These are phyloP conservation scores for Botrytis fragariae DNA, from an alignment of 2,329 filamentous ascomycete species.

Conservation along the genomic window DNA sequence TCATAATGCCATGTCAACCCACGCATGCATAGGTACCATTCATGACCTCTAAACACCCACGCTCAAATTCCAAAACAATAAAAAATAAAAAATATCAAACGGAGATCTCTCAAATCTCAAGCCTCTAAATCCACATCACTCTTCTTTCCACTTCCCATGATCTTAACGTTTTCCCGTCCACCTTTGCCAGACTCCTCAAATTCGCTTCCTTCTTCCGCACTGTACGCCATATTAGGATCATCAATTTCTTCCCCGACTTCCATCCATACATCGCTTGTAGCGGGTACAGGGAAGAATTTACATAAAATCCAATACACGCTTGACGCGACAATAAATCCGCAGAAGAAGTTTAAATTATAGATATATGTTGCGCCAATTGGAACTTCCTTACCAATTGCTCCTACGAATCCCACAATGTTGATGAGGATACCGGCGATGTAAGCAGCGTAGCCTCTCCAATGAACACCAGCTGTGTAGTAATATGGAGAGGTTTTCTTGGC, in stretches of 20 bases:
- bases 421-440: constrained; percentile 82
- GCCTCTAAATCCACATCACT: constrained; percentile 10
- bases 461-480: constrained; percentile 69
- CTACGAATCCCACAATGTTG: constrained; percentile 89
- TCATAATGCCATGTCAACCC: neutral
- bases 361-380: constrained; percentile 79
- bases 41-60: neutral
- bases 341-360: constrained; percentile 90
- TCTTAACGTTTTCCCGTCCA: neutral
- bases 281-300: constrained; percentile 68
- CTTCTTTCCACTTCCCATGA: neutral
- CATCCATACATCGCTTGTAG: constrained; percentile 72
- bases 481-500: constrained; percentile 66
- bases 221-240: constrained; percentile 40
- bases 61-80: neutral
- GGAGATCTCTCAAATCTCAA: neutral
- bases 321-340: constrained; percentile 71
- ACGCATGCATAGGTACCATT: neutral
- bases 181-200: neutral
- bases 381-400: constrained; percentile 69
- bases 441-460: constrained; percentile 80
- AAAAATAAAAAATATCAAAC: neutral
- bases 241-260: constrained; percentile 68
- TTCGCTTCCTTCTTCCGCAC: constrained; percentile 27
- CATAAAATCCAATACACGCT: constrained; percentile 69